phyloP scores from a whole-genome alignment of 116 monocot species.

The Dioscorea cayenensis region DNA sequence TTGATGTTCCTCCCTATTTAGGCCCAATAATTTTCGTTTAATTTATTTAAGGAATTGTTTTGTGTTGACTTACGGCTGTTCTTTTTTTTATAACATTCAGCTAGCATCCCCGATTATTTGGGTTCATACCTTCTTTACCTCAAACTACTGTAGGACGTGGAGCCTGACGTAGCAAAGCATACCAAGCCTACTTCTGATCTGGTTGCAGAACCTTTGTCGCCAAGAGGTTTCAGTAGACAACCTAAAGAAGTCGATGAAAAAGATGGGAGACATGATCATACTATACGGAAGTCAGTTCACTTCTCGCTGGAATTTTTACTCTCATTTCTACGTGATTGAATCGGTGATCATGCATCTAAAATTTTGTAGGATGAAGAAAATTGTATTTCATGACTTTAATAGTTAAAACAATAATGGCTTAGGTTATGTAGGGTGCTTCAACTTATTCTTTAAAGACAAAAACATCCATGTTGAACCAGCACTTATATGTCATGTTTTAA shows the following conservation, averaged over 20 bases:
- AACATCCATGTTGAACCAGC: too few species aligned
- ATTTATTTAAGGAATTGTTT: constrained; percentile 6
- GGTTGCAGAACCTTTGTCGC: constrained; percentile 13
- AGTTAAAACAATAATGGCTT: too few species aligned
- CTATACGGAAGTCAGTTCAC: constrained; percentile 16
- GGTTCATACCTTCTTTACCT: constrained; percentile 94
- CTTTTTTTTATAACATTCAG: constrained; percentile 54
- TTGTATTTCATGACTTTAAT: too few species aligned
- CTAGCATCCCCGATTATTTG: constrained; percentile 81
- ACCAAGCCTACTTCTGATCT: constrained; percentile 8
- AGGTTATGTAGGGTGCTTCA: too few species aligned
- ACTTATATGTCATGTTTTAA: too few species aligned
- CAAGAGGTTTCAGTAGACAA: constrained; percentile 17
- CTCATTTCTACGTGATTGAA: too few species aligned
- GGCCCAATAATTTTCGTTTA: constrained; percentile 3
- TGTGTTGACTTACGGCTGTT: constrained; percentile 36
- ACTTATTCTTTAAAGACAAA: too few species aligned
- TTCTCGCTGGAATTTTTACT: background rate
- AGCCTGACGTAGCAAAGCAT: constrained; percentile 17
- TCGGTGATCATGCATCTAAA: too few species aligned
- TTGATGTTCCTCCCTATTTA: constrained; percentile 4
- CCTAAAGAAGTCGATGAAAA: constrained; percentile 34
- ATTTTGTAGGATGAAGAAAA: too few species aligned
- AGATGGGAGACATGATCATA: constrained; percentile 23
- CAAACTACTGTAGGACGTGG: constrained; percentile 91